Evolutionary conservation across 371 early-diverging fungal genomes (phyloP).

Genomic region (Mortierella sp.): DNA sequence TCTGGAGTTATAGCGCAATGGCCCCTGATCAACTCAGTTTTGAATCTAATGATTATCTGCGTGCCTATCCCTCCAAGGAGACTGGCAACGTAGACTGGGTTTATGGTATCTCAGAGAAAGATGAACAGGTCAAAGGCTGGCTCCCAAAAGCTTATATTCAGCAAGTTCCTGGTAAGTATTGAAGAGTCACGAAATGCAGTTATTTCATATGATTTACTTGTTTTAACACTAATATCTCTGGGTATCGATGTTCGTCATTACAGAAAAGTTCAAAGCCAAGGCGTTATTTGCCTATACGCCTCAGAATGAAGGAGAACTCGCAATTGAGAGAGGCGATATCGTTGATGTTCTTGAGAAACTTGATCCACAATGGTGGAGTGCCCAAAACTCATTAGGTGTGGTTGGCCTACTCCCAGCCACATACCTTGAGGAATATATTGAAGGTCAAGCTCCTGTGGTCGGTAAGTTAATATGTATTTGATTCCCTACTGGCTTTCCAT

Average conservation of each 20-base stretch:
- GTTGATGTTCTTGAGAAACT: slow-evolving; percentile 64
- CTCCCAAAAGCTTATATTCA: slow-evolving; percentile 49
- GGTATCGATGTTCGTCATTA: background rate
- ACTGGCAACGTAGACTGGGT: slow-evolving; percentile 45
- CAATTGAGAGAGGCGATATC: slow-evolving; percentile 65
- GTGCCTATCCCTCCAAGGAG: slow-evolving; percentile 31
- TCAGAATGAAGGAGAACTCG: slow-evolving; percentile 62
- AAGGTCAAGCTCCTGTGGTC: slow-evolving; percentile 28
- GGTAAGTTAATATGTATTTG: slow-evolving; percentile 20
- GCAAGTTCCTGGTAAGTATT: slow-evolving; percentile 36
- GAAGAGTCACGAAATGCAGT: background rate
- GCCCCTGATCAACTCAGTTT: slow-evolving; percentile 43
- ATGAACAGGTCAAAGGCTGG: slow-evolving; percentile 31
- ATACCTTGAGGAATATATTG: slow-evolving; percentile 63
- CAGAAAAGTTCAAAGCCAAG: slow-evolving; percentile 46
- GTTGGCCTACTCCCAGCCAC: slow-evolving; percentile 67
- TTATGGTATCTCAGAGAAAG: slow-evolving; percentile 34
- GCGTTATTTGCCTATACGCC: slow-evolving; percentile 35
- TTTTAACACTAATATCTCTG: background rate
- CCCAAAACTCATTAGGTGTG: slow-evolving; percentile 62
- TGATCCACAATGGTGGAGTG: slow-evolving; percentile 77
- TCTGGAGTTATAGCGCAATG: slow-evolving; percentile 45
- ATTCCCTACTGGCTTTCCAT: background rate
- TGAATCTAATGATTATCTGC: slow-evolving; percentile 33
- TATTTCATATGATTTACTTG: background rate